Evolutionary conservation across 1,139 yeast species (phyloP).

Genomic region (Suhomyces bolitotheri): DNA sequence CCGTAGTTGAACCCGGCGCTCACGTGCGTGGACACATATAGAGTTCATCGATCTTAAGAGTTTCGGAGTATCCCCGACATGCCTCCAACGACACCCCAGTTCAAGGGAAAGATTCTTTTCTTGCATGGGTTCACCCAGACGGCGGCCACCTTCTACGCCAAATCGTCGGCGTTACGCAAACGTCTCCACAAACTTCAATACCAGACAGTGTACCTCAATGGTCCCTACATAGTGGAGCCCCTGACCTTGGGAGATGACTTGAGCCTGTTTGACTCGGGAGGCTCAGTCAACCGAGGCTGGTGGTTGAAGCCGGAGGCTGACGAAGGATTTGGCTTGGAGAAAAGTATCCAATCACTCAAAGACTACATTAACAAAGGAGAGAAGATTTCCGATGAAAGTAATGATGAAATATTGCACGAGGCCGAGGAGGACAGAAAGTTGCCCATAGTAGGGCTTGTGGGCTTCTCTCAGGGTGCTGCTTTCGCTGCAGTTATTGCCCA

Average conservation of each 20-base stretch:
- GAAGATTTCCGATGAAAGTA: slow-evolving; percentile 33
- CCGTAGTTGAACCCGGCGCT: no score
- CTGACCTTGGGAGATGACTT: slow-evolving; percentile 46
- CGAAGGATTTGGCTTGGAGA: slow-evolving; percentile 27
- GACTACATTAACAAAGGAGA: slow-evolving; percentile 33
- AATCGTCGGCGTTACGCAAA: slow-evolving; percentile 47
- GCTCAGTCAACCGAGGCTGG: slow-evolving; percentile 36
- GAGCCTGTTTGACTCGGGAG: slow-evolving; percentile 40
- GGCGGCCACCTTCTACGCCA: slow-evolving; percentile 47
- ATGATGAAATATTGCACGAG: slow-evolving; percentile 20
- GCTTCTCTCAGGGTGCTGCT: slow-evolving; percentile 51
- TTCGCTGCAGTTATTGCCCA: slow-evolving; percentile 45
- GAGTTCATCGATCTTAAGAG: no score
- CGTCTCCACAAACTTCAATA: slow-evolving; percentile 32
- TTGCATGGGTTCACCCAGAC: slow-evolving; percentile 49
- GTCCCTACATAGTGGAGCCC: slow-evolving; percentile 63
- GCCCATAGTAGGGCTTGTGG: slow-evolving; percentile 44
- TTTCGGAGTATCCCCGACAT: no score
- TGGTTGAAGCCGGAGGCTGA: slow-evolving; percentile 33
- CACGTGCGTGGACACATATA: no score
- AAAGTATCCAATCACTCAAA: slow-evolving; percentile 31
- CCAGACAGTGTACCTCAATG: slow-evolving; percentile 76
- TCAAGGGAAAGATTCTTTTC: slow-evolving; percentile 33
- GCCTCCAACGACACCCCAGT: slow-evolving; percentile 10
- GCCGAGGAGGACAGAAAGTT: slow-evolving; percentile 26